Conservation (phyloP, 2,329 filamentous ascomycete genomes). For the Penicillium sclerotiorum region DNA sequence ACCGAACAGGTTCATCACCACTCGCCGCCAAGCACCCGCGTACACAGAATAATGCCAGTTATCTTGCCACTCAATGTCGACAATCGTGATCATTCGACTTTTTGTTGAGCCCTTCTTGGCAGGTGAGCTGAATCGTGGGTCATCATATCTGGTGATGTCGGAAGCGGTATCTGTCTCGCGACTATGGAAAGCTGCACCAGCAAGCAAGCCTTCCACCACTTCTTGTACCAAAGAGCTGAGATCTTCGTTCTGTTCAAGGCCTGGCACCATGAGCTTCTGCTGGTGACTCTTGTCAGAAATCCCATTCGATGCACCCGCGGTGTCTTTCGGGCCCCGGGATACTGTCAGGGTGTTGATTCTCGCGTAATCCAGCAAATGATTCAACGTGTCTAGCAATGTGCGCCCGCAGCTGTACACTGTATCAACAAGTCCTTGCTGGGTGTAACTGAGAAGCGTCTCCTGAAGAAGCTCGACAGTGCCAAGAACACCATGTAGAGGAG, state of each 20-base stretch:
- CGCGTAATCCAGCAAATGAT: constrained; percentile 38
- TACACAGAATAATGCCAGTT: constrained; percentile 51
- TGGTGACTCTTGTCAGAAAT: background rate
- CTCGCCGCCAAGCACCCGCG: constrained; percentile 50
- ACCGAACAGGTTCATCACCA: constrained; percentile 54
- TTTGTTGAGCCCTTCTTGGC: background rate
- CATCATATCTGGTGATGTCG: background rate
- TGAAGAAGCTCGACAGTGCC: constrained; percentile 36
- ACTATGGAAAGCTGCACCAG: constrained; percentile 17
- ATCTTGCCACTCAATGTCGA: constrained; percentile 47
- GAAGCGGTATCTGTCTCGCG: constrained; percentile 2
- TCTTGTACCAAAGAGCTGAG: constrained; percentile 19
- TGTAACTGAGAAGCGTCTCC: constrained; percentile 31
- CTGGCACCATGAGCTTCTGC: constrained; percentile 2
- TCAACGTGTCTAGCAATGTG: constrained; percentile 47
- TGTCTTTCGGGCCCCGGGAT: background rate
- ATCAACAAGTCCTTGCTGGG: constrained; percentile 35
- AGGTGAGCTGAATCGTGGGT: background rate
- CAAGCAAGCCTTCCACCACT: constrained; percentile 22
- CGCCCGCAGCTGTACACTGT: constrained; percentile 45
- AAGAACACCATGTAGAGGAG: constrained; percentile 40
- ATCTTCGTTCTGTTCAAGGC: constrained; percentile 11
- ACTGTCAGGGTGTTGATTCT: constrained; percentile 28
- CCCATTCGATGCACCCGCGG: background rate
- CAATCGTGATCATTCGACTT: constrained; percentile 24